Percentiles rank a stretch among this genome's conserved stretches.
Conservation (phyloP, 306 rosid species). For the Cucurbita moschata region DNA sequence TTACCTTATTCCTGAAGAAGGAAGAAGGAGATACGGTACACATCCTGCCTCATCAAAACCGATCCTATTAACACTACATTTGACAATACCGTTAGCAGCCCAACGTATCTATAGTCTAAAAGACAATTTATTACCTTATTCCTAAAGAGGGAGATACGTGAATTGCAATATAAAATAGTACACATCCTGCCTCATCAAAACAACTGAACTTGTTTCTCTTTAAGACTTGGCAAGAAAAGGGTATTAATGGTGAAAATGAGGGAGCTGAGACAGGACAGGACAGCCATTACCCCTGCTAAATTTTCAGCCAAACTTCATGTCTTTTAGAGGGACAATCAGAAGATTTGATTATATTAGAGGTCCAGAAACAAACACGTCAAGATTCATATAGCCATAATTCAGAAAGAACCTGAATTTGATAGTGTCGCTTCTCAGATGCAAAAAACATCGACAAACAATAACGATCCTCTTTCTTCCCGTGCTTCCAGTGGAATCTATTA, state of each 20-base stretch:
- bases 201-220: neutral
- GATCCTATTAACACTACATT: no score
- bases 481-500: neutral
- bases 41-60: neutral
- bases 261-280: neutral
- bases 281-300: neutral
- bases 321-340: neutral
- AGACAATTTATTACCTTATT: no score
- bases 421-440: neutral
- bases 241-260: neutral
- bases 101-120: no score
- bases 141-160: no score
- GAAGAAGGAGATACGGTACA: neutral
- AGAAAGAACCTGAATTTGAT: neutral
- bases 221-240: neutral
- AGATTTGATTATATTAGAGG: neutral
- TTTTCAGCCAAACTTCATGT: neutral
- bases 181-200: neutral
- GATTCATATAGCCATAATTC: neutral
- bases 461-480: neutral
- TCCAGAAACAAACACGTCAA: neutral
- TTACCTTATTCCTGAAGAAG: no score
- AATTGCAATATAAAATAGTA: neutral
- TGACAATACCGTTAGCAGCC: no score
- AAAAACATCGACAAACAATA: neutral